A percentile compares a stretch with the other conserved stretches of the same genome.
Evolutionary conservation across 768 basidiomycete species (phyloP).

Genomic region (Kwoniella europaea): DNA sequence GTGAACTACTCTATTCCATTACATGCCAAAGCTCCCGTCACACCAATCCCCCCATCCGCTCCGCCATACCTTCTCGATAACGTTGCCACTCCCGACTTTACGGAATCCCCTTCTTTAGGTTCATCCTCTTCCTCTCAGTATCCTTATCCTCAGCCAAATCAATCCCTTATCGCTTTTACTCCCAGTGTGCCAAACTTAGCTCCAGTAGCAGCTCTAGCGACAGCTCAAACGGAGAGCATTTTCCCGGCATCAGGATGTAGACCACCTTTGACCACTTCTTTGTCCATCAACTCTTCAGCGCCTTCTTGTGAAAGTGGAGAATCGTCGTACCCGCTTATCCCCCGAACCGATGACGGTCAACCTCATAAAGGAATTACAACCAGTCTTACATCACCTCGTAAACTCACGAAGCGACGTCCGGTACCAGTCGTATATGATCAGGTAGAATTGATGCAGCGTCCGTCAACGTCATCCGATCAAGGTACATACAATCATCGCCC

Average conservation of each 20-base stretch:
- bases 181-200: background rate
- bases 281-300: constrained; percentile 4
- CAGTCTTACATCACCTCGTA: background rate
- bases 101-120: background rate
- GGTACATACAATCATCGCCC: background rate
- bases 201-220: too few relatives aligned
- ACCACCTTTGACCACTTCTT: background rate
- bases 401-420: constrained; percentile 19
- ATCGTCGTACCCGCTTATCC: constrained; percentile 5
- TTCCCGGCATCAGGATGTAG: background rate
- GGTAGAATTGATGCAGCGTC: constrained; percentile 5
- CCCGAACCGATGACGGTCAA: background rate
- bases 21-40: background rate
- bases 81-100: background rate
- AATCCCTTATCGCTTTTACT: background rate
- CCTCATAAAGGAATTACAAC: background rate
- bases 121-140: background rate
- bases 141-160: constrained; percentile 3
- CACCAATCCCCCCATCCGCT: background rate
- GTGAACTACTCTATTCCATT: background rate
- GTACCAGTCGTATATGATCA: constrained; percentile 2
- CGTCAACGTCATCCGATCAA: background rate
- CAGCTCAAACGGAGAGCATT: background rate
- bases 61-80: background rate
- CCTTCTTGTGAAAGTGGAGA: constrained; percentile 3